These are phyloP conservation scores for Posidonia australis DNA, from an alignment of 106 monocot species.

Conservation along the genomic window DNA sequence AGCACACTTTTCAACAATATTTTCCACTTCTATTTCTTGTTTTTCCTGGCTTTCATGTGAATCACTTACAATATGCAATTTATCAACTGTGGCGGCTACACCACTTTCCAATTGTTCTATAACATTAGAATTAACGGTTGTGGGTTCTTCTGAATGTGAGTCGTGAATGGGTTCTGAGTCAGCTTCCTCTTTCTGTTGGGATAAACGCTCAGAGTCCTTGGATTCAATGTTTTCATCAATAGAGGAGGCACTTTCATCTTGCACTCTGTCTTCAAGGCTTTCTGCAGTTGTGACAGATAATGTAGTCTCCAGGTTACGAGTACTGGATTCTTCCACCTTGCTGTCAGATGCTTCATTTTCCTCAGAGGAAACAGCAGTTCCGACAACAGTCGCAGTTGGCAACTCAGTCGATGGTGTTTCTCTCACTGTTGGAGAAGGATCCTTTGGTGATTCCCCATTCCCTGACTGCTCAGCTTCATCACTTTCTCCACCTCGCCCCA, in stretches of 20 bases:
- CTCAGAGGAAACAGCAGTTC: slow-evolving; percentile 10
- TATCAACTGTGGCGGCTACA: slow-evolving; percentile 10
- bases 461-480: slow-evolving; percentile 19
- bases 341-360: slow-evolving; percentile 11
- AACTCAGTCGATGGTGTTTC: slow-evolving; percentile 1
- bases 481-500: slow-evolving; percentile 43
- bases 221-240: slow-evolving; percentile 6
- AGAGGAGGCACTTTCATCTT: slow-evolving; percentile 16
- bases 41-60: slow-evolving; percentile 24
- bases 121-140: slow-evolving; percentile 3
- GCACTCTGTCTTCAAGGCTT: slow-evolving; percentile 14
- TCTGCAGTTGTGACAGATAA: slow-evolving; percentile 11
- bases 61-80: slow-evolving; percentile 18
- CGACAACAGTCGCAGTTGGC: slow-evolving; percentile 9
- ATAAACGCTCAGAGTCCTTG: slow-evolving; percentile 5
- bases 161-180: slow-evolving; percentile 11
- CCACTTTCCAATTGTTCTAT: slow-evolving; percentile 18
- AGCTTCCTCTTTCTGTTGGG: slow-evolving; percentile 11
- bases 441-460: slow-evolving; percentile 27
- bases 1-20: slow-evolving; percentile 15
- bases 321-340: slow-evolving; percentile 8
- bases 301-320: not conserved
- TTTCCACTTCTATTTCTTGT: slow-evolving; percentile 13
- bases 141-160: slow-evolving; percentile 11
- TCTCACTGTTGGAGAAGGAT: slow-evolving; percentile 15